A percentile compares a stretch with the other conserved stretches of the same genome.
phyloP scores from a whole-genome alignment of 2,329 filamentous ascomycete genomes.

The Monosporascus sp. region DNA sequence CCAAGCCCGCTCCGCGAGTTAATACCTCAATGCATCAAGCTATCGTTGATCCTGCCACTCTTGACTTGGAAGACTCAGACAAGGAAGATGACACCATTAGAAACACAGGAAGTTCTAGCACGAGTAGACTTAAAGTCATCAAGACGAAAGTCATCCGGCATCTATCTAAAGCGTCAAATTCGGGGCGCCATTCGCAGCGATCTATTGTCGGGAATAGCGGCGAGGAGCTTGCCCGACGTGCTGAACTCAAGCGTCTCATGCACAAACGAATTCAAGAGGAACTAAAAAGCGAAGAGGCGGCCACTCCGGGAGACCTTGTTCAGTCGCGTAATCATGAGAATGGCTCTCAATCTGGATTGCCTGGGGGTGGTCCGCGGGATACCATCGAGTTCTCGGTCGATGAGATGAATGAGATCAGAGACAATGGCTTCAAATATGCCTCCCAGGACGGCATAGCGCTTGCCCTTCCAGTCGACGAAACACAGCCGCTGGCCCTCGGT shows the following conservation, averaged over 20 bases:
- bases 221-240: slow-evolving; percentile 48
- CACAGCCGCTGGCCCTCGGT: slow-evolving; percentile 4
- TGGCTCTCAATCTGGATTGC: slow-evolving; percentile 22
- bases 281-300: slow-evolving; percentile 40
- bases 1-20: slow-evolving; percentile 15
- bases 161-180: slow-evolving; percentile 38
- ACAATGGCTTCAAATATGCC: slow-evolving; percentile 1
- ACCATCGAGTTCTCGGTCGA: slow-evolving; percentile 40
- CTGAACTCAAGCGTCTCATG: slow-evolving; percentile 50
- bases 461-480: slow-evolving; percentile 2
- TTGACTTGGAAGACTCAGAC: slow-evolving; percentile 36
- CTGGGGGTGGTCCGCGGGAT: slow-evolving; percentile 40
- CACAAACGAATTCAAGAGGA: slow-evolving; percentile 54
- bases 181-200: slow-evolving; percentile 33
- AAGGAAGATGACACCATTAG: slow-evolving; percentile 14
- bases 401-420: slow-evolving; percentile 11
- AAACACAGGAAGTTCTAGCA: slow-evolving; percentile 19
- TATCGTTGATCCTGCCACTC: slow-evolving; percentile 24
- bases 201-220: slow-evolving; percentile 39
- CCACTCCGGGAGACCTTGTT: slow-evolving; percentile 23
- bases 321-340: slow-evolving; percentile 18
- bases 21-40: slow-evolving; percentile 18
- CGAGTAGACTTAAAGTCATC: slow-evolving; percentile 38
- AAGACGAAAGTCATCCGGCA: slow-evolving; percentile 39
- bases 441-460: slow-evolving; percentile 4